Conservation (phyloP, 2,329 filamentous ascomycete species). For the Karstenula rhodostoma region DNA sequence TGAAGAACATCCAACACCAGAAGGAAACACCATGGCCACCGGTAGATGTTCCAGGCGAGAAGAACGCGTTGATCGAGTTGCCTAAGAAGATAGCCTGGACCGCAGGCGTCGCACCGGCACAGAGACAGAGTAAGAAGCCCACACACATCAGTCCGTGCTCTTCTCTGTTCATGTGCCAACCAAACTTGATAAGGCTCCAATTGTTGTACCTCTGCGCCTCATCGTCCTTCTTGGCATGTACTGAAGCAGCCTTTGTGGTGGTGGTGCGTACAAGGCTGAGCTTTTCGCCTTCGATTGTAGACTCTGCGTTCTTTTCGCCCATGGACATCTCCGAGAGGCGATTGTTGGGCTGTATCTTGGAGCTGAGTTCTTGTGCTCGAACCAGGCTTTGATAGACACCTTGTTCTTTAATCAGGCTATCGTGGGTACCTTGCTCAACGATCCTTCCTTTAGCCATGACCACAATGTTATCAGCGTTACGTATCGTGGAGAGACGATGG, state of each 20-base stretch:
- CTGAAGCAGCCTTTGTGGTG: slow-evolving; percentile 67
- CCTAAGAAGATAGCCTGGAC: slow-evolving; percentile 78
- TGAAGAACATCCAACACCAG: slow-evolving; percentile 48
- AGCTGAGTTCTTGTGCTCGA: slow-evolving; percentile 74
- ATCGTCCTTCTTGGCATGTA: slow-evolving; percentile 54
- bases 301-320: slow-evolving; percentile 30
- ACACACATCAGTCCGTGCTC: slow-evolving; percentile 50
- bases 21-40: slow-evolving; percentile 69
- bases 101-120: slow-evolving; percentile 46
- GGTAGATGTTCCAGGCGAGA: slow-evolving; percentile 67
- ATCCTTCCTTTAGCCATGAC: slow-evolving; percentile 89
- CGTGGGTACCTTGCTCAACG: slow-evolving; percentile 89
- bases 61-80: slow-evolving; percentile 80
- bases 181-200: slow-evolving; percentile 54
- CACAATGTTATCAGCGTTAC: slow-evolving; percentile 92
- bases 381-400: slow-evolving; percentile 86
- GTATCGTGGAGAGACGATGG: slow-evolving; percentile 93
- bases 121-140: slow-evolving; percentile 51
- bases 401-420: slow-evolving; percentile 73
- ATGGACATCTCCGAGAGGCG: slow-evolving; percentile 29
- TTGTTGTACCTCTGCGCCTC: slow-evolving; percentile 39
- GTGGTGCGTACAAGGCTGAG: slow-evolving; percentile 37
- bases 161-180: slow-evolving; percentile 41
- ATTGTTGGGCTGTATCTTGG: slow-evolving; percentile 32
- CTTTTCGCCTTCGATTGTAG: slow-evolving; percentile 32